Evolutionary conservation across 2,329 filamentous ascomycete species (phyloP).

Genomic region (Hymenoscyphus occultus): DNA sequence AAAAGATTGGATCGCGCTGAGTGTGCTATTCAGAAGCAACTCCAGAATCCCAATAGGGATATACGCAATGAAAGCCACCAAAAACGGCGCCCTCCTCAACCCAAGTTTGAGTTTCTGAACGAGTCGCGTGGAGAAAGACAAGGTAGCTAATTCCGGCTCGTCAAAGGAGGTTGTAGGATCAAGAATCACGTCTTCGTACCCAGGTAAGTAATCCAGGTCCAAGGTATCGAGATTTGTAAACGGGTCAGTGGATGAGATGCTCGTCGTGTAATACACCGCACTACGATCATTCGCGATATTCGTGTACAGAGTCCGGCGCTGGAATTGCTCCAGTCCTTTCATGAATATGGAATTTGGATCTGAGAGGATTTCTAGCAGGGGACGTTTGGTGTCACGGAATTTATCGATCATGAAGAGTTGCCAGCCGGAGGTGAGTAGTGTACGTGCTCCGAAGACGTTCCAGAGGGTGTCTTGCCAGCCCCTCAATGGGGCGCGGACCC

Average conservation of each 20-base stretch:
- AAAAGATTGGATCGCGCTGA: slow-evolving; percentile 74
- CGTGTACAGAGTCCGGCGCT: slow-evolving; percentile 72
- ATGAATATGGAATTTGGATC: slow-evolving; percentile 86
- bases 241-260: slow-evolving; percentile 73
- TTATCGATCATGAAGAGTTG: slow-evolving; percentile 86
- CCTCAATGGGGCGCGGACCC: slow-evolving; percentile 65
- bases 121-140: slow-evolving; percentile 25
- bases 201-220: slow-evolving; percentile 69
- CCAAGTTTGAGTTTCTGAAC: slow-evolving; percentile 35
- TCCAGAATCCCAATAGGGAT: slow-evolving; percentile 69
- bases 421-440: slow-evolving; percentile 76
- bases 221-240: slow-evolving; percentile 66
- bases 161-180: slow-evolving; percentile 62
- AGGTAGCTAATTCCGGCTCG: slow-evolving; percentile 37
- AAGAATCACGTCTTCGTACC: slow-evolving; percentile 74
- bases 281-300: slow-evolving; percentile 85
- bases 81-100: slow-evolving; percentile 54
- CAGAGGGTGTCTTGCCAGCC: slow-evolving; percentile 67
- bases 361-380: slow-evolving; percentile 78
- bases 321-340: slow-evolving; percentile 71
- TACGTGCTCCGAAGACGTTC: slow-evolving; percentile 82
- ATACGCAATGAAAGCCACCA: slow-evolving; percentile 63
- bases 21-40: slow-evolving; percentile 71
- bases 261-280: slow-evolving; percentile 79
- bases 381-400: slow-evolving; percentile 79